phyloP scores from a whole-genome alignment of 306 rosid genomes.

The Quercus parvula region DNA sequence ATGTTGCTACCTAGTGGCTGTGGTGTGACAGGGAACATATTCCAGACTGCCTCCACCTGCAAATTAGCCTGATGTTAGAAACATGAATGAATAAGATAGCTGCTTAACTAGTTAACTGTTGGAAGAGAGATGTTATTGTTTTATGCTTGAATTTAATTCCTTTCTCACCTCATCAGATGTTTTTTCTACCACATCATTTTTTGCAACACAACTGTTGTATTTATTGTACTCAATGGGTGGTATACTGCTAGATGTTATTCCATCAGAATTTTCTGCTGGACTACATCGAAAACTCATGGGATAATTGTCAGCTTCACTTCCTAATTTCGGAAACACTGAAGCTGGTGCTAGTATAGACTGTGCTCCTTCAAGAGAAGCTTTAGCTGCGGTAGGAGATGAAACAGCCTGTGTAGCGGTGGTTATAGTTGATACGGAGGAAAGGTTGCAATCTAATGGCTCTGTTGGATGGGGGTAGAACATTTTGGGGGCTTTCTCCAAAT shows the following conservation, averaged over 20 bases:
- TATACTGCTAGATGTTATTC: constrained; percentile 31
- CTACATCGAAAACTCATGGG: neutral
- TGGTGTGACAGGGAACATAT: neutral
- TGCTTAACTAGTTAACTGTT: neutral
- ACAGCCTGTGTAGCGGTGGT: no score
- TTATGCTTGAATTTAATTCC: neutral
- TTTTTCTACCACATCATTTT: constrained; percentile 18
- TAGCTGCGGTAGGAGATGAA: no score
- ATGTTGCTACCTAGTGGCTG: constrained; percentile 40
- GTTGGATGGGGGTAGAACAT: no score
- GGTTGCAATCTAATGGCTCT: no score
- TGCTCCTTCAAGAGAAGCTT: no score
- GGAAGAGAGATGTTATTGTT: no score
- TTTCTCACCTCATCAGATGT: constrained; percentile 37
- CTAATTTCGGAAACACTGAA: no score
- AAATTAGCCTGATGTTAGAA: constrained; percentile 22
- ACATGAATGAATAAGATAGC: no score
- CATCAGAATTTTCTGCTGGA: constrained; percentile 37
- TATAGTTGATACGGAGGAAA: no score
- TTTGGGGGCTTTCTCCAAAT: no score
- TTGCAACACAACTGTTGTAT: constrained; percentile 22
- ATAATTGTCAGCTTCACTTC: no score
- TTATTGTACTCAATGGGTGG: constrained; percentile 30
- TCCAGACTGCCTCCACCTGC: constrained; percentile 24
- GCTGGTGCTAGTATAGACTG: no score